A percentile compares a stretch with the other conserved stretches of the same genome.
Conservation (phyloP, 2,329 filamentous ascomycete genomes). For the Alternaria ventricosa region DNA sequence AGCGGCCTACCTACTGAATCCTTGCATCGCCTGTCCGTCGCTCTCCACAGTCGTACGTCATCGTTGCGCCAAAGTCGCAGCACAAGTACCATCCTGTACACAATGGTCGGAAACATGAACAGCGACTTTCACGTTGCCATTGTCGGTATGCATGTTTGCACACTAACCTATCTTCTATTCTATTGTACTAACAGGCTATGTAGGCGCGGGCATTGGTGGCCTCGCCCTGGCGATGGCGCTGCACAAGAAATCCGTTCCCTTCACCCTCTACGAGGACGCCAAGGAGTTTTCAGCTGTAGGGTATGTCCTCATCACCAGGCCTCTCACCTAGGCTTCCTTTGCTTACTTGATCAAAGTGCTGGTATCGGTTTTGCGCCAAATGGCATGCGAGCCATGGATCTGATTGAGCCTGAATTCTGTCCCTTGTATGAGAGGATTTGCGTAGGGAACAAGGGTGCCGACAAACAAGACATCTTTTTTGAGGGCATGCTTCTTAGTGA, state of each 20-base stretch:
- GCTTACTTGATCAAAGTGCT: neutral
- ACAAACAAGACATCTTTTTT: neutral
- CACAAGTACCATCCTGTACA: neutral
- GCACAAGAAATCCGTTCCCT: neutral
- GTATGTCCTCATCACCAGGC: neutral
- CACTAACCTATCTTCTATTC: neutral
- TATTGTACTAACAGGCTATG: neutral
- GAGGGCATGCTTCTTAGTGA: neutral
- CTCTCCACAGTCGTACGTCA: neutral
- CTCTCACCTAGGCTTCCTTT: neutral
- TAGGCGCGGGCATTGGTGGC: neutral
- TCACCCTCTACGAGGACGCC: neutral
- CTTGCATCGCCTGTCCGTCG: neutral
- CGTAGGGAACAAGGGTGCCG: neutral
- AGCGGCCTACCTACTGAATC: neutral
- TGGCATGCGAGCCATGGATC: neutral
- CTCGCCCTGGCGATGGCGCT: neutral
- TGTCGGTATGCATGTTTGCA: neutral
- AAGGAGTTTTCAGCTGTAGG: neutral
- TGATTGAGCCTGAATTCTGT: neutral
- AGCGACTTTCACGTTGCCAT: neutral
- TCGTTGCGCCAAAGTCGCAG: neutral
- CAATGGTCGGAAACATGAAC: neutral
- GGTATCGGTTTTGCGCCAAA: neutral
- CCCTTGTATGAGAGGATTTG: neutral